These are phyloP conservation scores for Penicillium verhagenii DNA, from an alignment of 495 filamentous ascomycete genomes.

Conservation along the genomic window DNA sequence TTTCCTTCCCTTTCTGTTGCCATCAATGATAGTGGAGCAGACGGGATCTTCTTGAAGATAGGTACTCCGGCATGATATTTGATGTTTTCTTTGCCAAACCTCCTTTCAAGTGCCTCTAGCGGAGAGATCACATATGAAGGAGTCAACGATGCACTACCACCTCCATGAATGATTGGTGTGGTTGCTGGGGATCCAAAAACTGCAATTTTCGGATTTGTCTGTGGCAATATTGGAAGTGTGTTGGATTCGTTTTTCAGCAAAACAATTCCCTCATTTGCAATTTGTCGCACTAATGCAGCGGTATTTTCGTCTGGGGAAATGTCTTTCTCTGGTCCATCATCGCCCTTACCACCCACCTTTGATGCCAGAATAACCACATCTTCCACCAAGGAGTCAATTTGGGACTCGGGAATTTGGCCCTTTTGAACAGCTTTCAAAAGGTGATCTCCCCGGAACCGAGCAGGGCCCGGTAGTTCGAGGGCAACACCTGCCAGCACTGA, in stretches of 20 bases:
- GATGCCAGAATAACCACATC: neutral
- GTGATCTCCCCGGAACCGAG: neutral
- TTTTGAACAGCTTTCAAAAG: neutral
- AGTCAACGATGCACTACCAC: neutral
- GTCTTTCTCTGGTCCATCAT: neutral
- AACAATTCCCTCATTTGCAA: slow-evolving; percentile 4
- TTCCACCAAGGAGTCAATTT: neutral
- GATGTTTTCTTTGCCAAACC: neutral
- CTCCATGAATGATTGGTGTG: slow-evolving; percentile 1
- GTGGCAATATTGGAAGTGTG: neutral
- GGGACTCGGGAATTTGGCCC: neutral
- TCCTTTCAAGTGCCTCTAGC: slow-evolving; percentile 1
- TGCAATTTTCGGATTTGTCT: neutral
- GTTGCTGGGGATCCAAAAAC: slow-evolving; percentile 3
- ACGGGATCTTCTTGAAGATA: slow-evolving; percentile 1
- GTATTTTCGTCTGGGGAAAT: neutral
- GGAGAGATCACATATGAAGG: slow-evolving; percentile 2
- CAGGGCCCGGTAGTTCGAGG: slow-evolving; percentile 5
- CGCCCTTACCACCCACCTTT: neutral
- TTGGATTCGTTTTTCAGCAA: slow-evolving; percentile 6
- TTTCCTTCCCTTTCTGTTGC: neutral
- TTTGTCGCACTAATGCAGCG: neutral
- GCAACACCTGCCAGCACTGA: slow-evolving; percentile 1
- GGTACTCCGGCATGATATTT: slow-evolving; percentile 5
- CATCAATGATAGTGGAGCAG: neutral